A percentile compares a stretch with the other conserved stretches of the same genome.
Conservation (phyloP, 306 rosid genomes). For the Rosa chinensis region DNA sequence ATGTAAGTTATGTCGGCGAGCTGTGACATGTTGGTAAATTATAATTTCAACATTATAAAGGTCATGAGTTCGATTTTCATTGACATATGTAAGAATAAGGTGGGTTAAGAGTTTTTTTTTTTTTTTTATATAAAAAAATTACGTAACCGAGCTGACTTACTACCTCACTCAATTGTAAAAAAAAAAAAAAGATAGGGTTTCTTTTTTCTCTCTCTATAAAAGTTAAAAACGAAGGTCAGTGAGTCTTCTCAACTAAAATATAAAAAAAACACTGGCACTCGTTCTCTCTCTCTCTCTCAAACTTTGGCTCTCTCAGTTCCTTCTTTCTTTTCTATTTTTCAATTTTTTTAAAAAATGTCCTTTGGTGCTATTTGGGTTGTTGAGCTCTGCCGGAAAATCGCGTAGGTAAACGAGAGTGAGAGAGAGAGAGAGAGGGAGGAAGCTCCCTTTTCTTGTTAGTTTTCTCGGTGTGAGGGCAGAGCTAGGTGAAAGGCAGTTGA, state of each 20-base stretch:
- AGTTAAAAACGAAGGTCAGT: slow-evolving; percentile 20
- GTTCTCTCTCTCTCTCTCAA: slow-evolving; percentile 25
- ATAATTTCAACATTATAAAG: too few species aligned
- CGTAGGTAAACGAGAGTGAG: neutral
- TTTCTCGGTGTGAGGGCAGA: neutral
- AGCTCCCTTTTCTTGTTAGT: too few species aligned
- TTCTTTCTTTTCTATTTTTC: neutral
- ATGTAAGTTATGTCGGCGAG: too few species aligned
- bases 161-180: too few species aligned
- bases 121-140: too few species aligned
- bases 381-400: slow-evolving; percentile 50
- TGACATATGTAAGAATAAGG: too few species aligned
- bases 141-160: neutral
- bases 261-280: slow-evolving; percentile 13
- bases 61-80: too few species aligned
- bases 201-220: slow-evolving; percentile 22
- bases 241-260: slow-evolving; percentile 26
- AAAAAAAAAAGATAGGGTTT: neutral
- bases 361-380: slow-evolving; percentile 26
- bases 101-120: too few species aligned
- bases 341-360: slow-evolving; percentile 2
- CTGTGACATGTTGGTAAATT: too few species aligned
- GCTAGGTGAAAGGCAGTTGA: neutral
- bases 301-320: slow-evolving; percentile 4
- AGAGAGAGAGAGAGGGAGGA: neutral